Evolutionary conservation across 768 basidiomycete species (phyloP), one percentile per base, ranked within the genome.

Genomic region (Trametes sanguinea): DNA sequence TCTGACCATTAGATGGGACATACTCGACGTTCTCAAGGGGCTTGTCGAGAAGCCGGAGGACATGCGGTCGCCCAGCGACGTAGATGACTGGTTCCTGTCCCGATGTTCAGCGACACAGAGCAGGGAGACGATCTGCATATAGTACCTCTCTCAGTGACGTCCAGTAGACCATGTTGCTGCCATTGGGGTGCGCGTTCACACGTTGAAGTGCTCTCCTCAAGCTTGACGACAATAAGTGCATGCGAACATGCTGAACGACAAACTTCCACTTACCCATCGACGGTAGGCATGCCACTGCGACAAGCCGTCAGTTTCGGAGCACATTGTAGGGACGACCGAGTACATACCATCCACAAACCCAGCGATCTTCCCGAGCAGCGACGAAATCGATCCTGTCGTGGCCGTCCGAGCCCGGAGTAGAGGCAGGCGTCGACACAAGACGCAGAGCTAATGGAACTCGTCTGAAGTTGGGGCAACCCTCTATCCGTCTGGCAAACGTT

Each of bases 1-100:
- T 27, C 17, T 52, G 29, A 2, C 14, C 35, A 37, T 37, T 2
- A 9, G 4, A 37, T 6, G 17, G 16, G 8, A 73, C 87, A 76
- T 76, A 96, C 91, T 98, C 90, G 55, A 99, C 92, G 67, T 99
- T 99, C 74, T 93, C 92, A 27, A 98, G 76, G 0, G 97, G 97
- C 48, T 86, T 85, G 70, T 92, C 87, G 5, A 94, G 83, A 1
- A 95, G 81, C 13, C 97, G 88, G 11, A 99, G 78, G 10, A 98
- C 96, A 71, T 97, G 95, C 1, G 94, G 92, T 57, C 88, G 80
- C 6, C 93, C 92, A 30, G 87, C 83, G 48, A 97, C 82, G 69
- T 95, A 97, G 46, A 98, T 80, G 3, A 98, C 96, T 29, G 95
- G 95, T 77, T 97, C 95, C 90, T 92, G 58, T 6, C 11, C 68